Percentiles rank a stretch among this genome's conserved stretches.
These are phyloP conservation scores for Globisporangium paroecandrum DNA, from an alignment of 352 stramenopile genomes.

Conservation along the genomic window DNA sequence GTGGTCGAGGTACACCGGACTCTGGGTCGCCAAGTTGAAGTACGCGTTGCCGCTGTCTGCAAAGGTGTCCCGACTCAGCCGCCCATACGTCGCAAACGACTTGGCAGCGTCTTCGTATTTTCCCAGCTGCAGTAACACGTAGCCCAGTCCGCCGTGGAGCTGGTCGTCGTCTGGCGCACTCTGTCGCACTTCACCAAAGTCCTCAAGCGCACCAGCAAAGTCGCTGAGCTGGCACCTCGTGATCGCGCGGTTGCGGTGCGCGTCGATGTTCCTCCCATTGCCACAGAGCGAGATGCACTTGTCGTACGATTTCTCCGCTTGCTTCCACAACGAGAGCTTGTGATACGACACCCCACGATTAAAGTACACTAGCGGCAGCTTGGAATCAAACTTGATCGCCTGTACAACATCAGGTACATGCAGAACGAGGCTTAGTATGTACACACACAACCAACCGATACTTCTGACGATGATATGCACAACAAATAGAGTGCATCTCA, in stretches of 20 bases:
- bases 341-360: constrained; percentile 75
- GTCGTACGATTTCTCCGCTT: constrained; percentile 64
- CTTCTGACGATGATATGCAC: background rate
- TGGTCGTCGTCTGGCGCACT: constrained; percentile 68
- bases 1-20: constrained; percentile 32
- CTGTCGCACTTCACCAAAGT: constrained; percentile 67
- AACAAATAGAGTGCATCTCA: too few relatives aligned
- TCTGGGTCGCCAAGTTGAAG: constrained; percentile 58
- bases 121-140: constrained; percentile 67
- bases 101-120: constrained; percentile 60
- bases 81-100: constrained; percentile 60
- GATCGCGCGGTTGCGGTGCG: constrained; percentile 66
- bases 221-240: constrained; percentile 46
- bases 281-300: constrained; percentile 42
- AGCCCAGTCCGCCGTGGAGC: constrained; percentile 57
- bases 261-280: constrained; percentile 39
- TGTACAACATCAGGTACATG: background rate
- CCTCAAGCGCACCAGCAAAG: constrained; percentile 54
- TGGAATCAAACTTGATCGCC: constrained; percentile 44
- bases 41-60: constrained; percentile 74
- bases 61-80: constrained; percentile 58
- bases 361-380: constrained; percentile 42
- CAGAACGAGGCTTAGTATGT: background rate
- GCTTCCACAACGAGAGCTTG: constrained; percentile 56
- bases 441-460: background rate